Conservation (phyloP, 2,329 filamentous ascomycete genomes). For the Exophiala mesophila region DNA sequence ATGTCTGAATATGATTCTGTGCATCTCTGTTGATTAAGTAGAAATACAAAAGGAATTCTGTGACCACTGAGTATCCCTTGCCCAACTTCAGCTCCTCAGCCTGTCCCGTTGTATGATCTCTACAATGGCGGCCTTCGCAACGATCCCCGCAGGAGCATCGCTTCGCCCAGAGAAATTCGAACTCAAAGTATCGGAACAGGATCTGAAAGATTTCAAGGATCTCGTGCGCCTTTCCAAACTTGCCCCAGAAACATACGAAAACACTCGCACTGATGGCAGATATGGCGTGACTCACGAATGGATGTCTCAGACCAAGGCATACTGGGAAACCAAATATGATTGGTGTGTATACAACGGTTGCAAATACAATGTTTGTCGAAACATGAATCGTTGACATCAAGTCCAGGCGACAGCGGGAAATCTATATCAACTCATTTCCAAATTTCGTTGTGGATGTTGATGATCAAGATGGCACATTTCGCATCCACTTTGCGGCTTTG, state of each 20-base stretch:
- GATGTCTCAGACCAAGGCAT: conserved; percentile 38
- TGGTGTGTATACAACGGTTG: conserved; percentile 39
- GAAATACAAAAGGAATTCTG: too few species aligned
- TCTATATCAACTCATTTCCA: conserved; percentile 47
- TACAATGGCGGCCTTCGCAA: not conserved
- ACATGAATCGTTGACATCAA: not conserved
- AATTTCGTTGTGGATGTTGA: conserved; percentile 46
- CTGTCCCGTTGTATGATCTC: too few species aligned
- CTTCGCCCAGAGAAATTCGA: not conserved
- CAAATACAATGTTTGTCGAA: conserved; percentile 7
- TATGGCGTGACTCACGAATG: conserved; percentile 46
- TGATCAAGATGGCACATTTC: conserved; percentile 30
- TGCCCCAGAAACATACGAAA: conserved; percentile 47
- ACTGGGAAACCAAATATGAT: conserved; percentile 44
- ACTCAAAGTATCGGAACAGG: conserved; percentile 35
- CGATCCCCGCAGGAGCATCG: not conserved
- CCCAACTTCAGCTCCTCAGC: too few species aligned
- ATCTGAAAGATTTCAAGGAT: conserved; percentile 44
- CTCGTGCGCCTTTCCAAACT: conserved; percentile 46
- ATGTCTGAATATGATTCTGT: too few species aligned
- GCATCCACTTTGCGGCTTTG: conserved; percentile 51
- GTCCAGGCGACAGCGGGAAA: conserved; percentile 23
- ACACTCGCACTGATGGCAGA: conserved; percentile 35
- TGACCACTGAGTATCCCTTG: too few species aligned
- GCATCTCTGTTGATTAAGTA: too few species aligned